phyloP scores from a whole-genome alignment of 2,329 filamentous ascomycete genomes.

The Neocucurbitaria cava region DNA sequence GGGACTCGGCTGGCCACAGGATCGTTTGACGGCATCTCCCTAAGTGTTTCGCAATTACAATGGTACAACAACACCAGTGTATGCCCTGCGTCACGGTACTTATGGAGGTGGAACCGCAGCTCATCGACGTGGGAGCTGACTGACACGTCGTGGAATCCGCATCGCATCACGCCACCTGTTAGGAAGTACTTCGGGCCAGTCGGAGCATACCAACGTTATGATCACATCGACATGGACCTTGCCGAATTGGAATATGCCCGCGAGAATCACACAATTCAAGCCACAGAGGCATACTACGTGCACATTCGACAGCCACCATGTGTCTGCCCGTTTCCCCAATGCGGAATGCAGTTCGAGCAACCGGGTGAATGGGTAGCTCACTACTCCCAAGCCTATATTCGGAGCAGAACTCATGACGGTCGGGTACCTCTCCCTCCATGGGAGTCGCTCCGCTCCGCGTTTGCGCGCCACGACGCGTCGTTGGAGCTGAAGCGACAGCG shows the following conservation, averaged over 20 bases:
- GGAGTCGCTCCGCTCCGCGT: neutral
- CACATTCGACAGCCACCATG: neutral
- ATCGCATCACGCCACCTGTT: conserved; percentile 2
- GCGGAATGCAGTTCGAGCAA: conserved; percentile 1
- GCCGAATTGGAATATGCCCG: neutral
- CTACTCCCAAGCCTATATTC: neutral
- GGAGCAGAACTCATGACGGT: neutral
- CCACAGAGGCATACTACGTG: conserved; percentile 7
- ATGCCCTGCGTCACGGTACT: neutral
- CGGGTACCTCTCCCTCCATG: neutral
- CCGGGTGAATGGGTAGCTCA: conserved; percentile 1
- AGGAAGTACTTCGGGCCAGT: conserved; percentile 8
- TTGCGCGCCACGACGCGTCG: neutral
- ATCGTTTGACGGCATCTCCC: neutral
- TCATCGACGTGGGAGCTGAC: conserved; percentile 3
- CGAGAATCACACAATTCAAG: neutral
- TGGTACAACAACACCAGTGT: neutral
- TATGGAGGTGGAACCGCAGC: neutral
- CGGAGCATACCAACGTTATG: neutral
- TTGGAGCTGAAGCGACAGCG: neutral
- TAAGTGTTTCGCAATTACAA: neutral
- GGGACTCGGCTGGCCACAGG: neutral
- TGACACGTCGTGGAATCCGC: neutral
- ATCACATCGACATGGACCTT: neutral
- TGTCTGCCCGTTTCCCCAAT: conserved; percentile 2